A percentile compares a stretch with the other conserved stretches of the same genome.
Evolutionary conservation across 352 stramenopile genomes (phyloP).

Genomic region (Bremia lactucae): DNA sequence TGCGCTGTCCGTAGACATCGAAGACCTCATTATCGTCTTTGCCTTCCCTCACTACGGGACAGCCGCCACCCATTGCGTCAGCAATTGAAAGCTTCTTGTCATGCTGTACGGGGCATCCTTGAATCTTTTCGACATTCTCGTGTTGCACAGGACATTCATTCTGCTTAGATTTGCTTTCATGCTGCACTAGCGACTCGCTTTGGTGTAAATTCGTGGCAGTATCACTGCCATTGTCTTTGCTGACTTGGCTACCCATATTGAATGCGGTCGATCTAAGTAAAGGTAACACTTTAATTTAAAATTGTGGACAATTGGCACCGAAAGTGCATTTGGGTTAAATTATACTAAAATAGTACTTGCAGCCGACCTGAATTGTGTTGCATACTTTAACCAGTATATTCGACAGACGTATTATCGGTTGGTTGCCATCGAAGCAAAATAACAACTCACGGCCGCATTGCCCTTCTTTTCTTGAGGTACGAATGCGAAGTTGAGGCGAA

Average conservation of each 20-base stretch:
- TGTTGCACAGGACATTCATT: conserved; percentile 54
- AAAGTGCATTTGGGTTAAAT: too few species aligned
- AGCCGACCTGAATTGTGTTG: too few species aligned
- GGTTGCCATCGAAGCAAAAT: conserved; percentile 7
- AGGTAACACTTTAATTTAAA: too few species aligned
- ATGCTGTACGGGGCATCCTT: conserved; percentile 67
- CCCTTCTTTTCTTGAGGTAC: conserved; percentile 73
- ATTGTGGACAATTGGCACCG: too few species aligned
- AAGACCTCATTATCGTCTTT: conserved; percentile 68
- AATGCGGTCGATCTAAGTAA: too few species aligned
- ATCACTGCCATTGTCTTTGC: conserved; percentile 17
- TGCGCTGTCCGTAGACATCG: conserved; percentile 96
- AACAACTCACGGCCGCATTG: conserved; percentile 29
- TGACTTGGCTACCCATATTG: conserved; percentile 62
- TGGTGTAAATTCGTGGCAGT: conserved; percentile 4
- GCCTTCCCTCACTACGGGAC: conserved; percentile 39
- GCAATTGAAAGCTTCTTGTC: conserved; percentile 19
- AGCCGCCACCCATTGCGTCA: conserved; percentile 29
- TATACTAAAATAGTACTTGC: too few species aligned
- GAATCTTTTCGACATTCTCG: conserved; percentile 16
- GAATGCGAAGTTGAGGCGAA: conserved; percentile 8
- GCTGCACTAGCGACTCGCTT: conserved; percentile 41
- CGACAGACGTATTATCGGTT: too few species aligned
- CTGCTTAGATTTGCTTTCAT: conserved; percentile 21
- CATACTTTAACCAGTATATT: too few species aligned